phyloP scores from a whole-genome alignment of 768 basidiomycete species.

The Trametes cubensis region DNA sequence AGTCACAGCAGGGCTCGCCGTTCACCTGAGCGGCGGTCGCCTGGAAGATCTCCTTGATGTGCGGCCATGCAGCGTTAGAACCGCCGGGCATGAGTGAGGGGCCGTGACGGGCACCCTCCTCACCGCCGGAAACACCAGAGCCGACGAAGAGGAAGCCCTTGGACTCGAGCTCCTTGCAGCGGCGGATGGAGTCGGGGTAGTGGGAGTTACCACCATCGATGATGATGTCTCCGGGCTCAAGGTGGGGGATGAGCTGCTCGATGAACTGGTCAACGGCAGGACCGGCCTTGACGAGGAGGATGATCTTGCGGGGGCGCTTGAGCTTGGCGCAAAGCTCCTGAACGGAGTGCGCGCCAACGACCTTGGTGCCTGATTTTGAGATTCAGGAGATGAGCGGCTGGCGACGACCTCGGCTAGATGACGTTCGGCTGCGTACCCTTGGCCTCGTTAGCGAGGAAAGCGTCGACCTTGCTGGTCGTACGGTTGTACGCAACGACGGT shows the following conservation, averaged over 20 bases:
- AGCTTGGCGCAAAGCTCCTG: slow-evolving; percentile 91
- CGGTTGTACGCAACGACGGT: slow-evolving; percentile 97
- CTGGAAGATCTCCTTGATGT: slow-evolving; percentile 99
- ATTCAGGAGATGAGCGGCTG: slow-evolving; percentile 27
- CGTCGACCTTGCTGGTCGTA: slow-evolving; percentile 93
- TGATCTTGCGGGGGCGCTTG: slow-evolving; percentile 94
- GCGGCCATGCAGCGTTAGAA: slow-evolving; percentile 89
- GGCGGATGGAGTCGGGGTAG: slow-evolving; percentile 97
- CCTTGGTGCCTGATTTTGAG: slow-evolving; percentile 73
- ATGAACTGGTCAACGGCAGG: slow-evolving; percentile 96
- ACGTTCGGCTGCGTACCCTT: slow-evolving; percentile 70
- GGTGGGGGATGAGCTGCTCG: slow-evolving; percentile 79
- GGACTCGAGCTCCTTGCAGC: slow-evolving; percentile 86
- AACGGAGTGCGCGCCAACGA: slow-evolving; percentile 93
- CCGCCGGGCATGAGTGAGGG: slow-evolving; percentile 99
- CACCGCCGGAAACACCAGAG: slow-evolving; percentile 98
- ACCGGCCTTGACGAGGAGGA: slow-evolving; percentile 98
- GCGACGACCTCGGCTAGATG: slow-evolving; percentile 17
- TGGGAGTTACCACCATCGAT: slow-evolving; percentile 99
- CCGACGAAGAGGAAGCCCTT: slow-evolving; percentile 98
- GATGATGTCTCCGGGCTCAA: slow-evolving; percentile 97
- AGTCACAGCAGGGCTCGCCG: slow-evolving; percentile 98
- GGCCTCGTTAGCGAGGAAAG: slow-evolving; percentile 95
- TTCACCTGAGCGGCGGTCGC: slow-evolving; percentile 93
- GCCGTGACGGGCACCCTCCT: slow-evolving; percentile 96